phyloP scores from a whole-genome alignment of 192 early-diverging fungal genomes.

The Coemansia sp. region DNA sequence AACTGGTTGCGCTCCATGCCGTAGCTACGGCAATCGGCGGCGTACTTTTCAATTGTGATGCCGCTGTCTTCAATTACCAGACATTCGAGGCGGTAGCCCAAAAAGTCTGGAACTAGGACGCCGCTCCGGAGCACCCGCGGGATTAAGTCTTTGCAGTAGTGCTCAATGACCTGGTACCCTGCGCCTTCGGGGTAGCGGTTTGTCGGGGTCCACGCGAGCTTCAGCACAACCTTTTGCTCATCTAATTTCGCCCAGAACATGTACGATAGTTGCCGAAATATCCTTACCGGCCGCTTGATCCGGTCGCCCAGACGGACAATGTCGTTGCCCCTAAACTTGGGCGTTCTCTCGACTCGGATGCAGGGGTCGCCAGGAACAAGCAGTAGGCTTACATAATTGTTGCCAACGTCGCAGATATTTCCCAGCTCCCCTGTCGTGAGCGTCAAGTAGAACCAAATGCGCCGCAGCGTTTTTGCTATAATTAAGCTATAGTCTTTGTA shows the following conservation, averaged over 20 bases:
- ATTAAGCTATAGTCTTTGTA: too few species aligned
- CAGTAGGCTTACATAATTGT: not conserved
- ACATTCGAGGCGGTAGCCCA: constrained; percentile 14
- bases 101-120: not conserved
- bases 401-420: not conserved
- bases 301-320: not conserved
- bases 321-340: not conserved
- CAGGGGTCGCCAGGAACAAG: not conserved
- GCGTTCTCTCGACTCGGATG: not conserved
- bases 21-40: not conserved
- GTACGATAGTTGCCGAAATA: not conserved
- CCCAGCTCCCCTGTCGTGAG: not conserved
- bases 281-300: not conserved
- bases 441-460: not conserved
- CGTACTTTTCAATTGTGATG: not conserved
- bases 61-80: constrained; percentile 16
- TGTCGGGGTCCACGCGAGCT: constrained; percentile 6
- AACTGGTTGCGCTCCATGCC: not conserved
- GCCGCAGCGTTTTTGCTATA: too few species aligned
- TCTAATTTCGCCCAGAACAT: not conserved
- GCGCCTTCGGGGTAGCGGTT: constrained; percentile 13
- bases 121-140: constrained; percentile 1
- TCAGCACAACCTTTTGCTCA: not conserved
- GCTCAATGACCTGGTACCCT: constrained; percentile 1
- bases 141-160: not conserved